phyloP scores from a whole-genome alignment of 2,329 filamentous ascomycete genomes.

The Cercospora beticola region DNA sequence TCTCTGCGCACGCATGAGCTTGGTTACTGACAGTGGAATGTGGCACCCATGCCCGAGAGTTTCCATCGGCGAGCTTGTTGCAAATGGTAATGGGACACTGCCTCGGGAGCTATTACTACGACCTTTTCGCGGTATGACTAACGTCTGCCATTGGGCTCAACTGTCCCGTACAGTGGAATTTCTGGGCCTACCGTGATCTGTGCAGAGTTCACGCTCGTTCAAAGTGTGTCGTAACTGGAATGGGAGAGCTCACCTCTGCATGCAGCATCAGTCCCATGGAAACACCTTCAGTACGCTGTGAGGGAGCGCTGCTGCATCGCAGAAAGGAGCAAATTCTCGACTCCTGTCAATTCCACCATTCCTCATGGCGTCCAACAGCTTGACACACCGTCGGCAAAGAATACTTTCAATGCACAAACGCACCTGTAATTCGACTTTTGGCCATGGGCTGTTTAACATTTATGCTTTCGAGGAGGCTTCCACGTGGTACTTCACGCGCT shows the following conservation, averaged over 20 bases:
- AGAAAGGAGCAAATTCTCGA: not conserved
- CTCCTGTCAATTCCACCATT: not conserved
- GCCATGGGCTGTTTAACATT: not conserved
- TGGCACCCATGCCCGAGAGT: not conserved
- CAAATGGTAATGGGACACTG: not conserved
- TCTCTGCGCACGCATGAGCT: slow-evolving; percentile 6
- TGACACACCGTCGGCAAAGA: not conserved
- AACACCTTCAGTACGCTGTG: not conserved
- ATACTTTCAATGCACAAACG: not conserved
- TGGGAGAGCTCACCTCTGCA: not conserved
- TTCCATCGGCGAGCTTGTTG: not conserved
- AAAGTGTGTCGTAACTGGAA: not conserved
- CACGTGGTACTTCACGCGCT: slow-evolving; percentile 14
- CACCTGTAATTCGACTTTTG: slow-evolving; percentile 6
- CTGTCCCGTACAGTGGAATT: not conserved
- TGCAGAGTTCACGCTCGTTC: not conserved
- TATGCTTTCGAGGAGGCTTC: slow-evolving; percentile 9
- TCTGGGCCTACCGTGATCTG: not conserved
- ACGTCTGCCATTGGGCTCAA: not conserved
- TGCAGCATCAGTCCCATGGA: not conserved
- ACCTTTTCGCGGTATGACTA: slow-evolving; percentile 6
- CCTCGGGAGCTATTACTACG: slow-evolving; percentile 1
- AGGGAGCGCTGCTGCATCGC: not conserved
- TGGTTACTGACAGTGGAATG: not conserved
- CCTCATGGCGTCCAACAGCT: not conserved